Base-by-base conservation (phyloP, 306 rosid genomes). In the Pyrus pyrifolia region DNA sequence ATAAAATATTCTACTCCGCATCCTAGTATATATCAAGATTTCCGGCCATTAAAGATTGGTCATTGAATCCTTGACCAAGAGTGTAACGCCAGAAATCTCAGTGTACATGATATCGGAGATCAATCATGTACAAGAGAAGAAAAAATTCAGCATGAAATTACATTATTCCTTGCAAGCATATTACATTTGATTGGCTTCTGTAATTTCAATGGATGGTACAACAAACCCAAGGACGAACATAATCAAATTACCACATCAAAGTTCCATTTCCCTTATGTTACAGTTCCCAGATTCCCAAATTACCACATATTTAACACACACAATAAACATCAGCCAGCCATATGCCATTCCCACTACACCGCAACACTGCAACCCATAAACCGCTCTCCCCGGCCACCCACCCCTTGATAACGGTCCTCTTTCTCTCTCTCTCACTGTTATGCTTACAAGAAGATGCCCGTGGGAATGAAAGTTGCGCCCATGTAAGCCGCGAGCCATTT, bases 321-420 rank as follows among this genome's bases (percentile, higher is more conserved):
- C 65, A 84, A 63, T 60, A 68, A 76, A 82, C 85, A 74, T 29
- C 61, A 74, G 67, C 71, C 82, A 74, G 55, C 71, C 78, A 70
- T 21, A 76, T 40, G 74, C 73, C 81, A 52, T 62, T 44, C 78
- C 63, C 76, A 72, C 64, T 30, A 49, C 70, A 73, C 60, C 29
- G 51, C 45, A 22, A 71, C 52, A 80, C 23, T 21, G 57, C 35
- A 42, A 27, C 62, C 82, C 22, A 40, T 62, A 68, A 79, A 80
- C 52, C 12, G 71, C 79, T 60, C 73, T n/a, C 78, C 68, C 81
- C 29, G 78, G 71, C 76, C 82, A 68, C 76, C 82, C 52, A 33
- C 51, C 68, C 30, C 71, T 5, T 30, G 61, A 74, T 63, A 66
- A 19, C 61, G 51, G 27, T 11, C 30, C 68, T 29, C 75, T 55